These are phyloP conservation scores for Fragilariopsis cylindrus DNA, from an alignment of 108 stramenopile species.

Conservation along the genomic window DNA sequence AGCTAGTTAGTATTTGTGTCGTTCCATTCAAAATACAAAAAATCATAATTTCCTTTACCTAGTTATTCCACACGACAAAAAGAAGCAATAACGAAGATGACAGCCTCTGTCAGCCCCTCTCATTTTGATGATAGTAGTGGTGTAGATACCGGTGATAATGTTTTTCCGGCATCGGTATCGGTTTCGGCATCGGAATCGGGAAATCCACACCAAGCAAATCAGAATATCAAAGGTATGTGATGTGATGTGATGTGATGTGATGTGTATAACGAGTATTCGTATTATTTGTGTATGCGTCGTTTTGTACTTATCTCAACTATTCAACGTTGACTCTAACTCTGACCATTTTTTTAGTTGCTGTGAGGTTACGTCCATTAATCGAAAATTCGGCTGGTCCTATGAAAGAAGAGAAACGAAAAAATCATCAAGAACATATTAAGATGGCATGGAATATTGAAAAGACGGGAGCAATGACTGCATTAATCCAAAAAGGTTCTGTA, in stretches of 20 bases:
- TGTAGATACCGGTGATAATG: not conserved
- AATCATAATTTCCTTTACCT: not conserved
- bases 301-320: not conserved
- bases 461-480: constrained; percentile 20
- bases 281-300: not conserved
- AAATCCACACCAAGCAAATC: too few relatives aligned
- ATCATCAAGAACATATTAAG: constrained; percentile 9
- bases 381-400: not conserved
- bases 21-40: not conserved
- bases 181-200: not conserved
- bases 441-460: constrained; percentile 34
- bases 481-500: constrained; percentile 31
- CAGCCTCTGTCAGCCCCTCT: not conserved
- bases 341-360: constrained; percentile 23
- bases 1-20: not conserved
- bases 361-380: constrained; percentile 19
- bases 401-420: constrained; percentile 2
- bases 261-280: not conserved
- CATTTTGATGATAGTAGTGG: not conserved
- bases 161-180: not conserved
- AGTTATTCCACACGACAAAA: not conserved
- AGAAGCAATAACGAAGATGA: not conserved
- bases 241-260: not conserved
- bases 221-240: constrained; percentile 13
- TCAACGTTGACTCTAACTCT: not conserved